Conservation (phyloP, 2,329 filamentous ascomycete species). For the Pseudogymnoascus destructans region DNA sequence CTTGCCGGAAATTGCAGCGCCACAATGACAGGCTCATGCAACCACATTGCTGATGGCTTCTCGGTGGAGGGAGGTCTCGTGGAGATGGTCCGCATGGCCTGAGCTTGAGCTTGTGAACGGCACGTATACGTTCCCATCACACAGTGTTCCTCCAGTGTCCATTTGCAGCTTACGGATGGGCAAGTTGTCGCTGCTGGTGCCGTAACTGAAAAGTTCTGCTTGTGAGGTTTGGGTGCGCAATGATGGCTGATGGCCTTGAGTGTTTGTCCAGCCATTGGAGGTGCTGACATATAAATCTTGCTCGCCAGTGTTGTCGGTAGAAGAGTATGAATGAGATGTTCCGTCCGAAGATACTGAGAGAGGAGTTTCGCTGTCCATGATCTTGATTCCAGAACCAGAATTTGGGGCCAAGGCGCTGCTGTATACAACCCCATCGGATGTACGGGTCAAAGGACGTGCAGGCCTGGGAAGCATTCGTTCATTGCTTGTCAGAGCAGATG, state of each 20-base stretch:
- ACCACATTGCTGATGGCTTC: not conserved
- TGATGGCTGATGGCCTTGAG: not conserved
- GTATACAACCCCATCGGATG: not conserved
- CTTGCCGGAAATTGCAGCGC: slow-evolving; percentile 1
- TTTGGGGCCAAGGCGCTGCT: not conserved
- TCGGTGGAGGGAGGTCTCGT: not conserved
- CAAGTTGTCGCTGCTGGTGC: not conserved
- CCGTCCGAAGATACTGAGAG: not conserved
- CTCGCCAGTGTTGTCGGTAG: not conserved
- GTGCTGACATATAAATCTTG: not conserved
- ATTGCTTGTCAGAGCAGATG: slow-evolving; percentile 12
- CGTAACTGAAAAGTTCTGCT: not conserved
- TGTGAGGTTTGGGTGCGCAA: not conserved
- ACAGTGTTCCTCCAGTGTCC: not conserved
- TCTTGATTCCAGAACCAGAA: not conserved
- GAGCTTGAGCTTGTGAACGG: not conserved
- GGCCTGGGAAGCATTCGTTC: slow-evolving; percentile 21
- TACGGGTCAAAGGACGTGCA: not conserved
- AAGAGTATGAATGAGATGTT: slow-evolving; percentile 29
- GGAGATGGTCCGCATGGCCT: not conserved
- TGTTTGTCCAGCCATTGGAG: not conserved
- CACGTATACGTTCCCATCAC: not conserved
- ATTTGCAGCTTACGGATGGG: not conserved
- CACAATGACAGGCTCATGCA: not conserved
- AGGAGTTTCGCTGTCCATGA: not conserved